A percentile compares a stretch with the other conserved stretches of the same genome.
phyloP scores from a whole-genome alignment of 1,139 yeast species.

The Pichia sp. region DNA sequence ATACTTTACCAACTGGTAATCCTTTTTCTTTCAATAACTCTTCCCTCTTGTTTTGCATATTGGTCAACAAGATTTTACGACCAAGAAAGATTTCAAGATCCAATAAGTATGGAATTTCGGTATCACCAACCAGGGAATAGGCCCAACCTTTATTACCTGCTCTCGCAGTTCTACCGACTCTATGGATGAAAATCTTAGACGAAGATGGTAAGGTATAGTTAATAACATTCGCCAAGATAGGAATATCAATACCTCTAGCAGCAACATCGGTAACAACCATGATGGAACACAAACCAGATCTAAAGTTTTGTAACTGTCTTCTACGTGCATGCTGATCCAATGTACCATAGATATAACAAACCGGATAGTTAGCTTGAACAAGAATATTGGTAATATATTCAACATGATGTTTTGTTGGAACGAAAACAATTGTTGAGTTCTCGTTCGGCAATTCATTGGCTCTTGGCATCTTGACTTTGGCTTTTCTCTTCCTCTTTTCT shows the following conservation, averaged over 20 bases:
- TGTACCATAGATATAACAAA: constrained; percentile 85
- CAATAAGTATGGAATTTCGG: constrained; percentile 80
- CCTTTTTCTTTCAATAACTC: constrained; percentile 39
- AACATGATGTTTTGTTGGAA: constrained; percentile 96
- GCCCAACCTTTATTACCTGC: constrained; percentile 99
- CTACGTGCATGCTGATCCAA: constrained; percentile 93
- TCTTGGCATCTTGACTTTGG: constrained; percentile 51
- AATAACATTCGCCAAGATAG: constrained; percentile 87
- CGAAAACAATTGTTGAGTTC: constrained; percentile 83
- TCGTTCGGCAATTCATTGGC: constrained; percentile 81
- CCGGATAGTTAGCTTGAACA: constrained; percentile 70
- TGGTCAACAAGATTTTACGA: constrained; percentile 61
- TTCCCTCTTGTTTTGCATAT: constrained; percentile 58
- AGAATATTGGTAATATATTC: constrained; percentile 73
- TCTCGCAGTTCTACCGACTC: constrained; percentile 99
- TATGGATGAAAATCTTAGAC: constrained; percentile 87
- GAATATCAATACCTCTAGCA: constrained; percentile 99
- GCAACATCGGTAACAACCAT: constrained; percentile 98
- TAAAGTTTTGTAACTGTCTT: constrained; percentile 76
- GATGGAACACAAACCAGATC: constrained; percentile 73
- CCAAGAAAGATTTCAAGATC: constrained; percentile 91
- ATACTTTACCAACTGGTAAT: constrained; percentile 40
- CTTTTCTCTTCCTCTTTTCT: constrained; percentile 26
- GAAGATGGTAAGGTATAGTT: constrained; percentile 88
- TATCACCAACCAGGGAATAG: constrained; percentile 76